A percentile compares a stretch with the other conserved stretches of the same genome.
Evolutionary conservation across 2,329 filamentous ascomycete genomes (phyloP).

Genomic region (Aspergillus sp.): DNA sequence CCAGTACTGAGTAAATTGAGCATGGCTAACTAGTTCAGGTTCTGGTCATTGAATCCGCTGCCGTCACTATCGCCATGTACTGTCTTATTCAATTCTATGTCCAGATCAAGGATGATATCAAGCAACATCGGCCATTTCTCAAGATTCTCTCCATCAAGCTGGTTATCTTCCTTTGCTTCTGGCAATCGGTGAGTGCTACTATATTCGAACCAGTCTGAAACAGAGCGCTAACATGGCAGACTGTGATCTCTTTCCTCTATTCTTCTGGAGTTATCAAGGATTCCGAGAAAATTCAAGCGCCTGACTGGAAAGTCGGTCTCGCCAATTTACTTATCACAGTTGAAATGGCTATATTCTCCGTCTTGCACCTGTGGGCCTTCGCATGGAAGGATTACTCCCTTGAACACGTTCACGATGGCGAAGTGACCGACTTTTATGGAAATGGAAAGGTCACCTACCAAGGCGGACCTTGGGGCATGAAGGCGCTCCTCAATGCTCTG

Average conservation of each 20-base stretch:
- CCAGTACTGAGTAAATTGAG: neutral
- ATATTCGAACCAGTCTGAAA: neutral
- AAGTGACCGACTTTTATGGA: conserved; percentile 35
- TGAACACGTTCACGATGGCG: conserved; percentile 41
- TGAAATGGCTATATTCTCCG: conserved; percentile 75
- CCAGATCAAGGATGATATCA: conserved; percentile 63
- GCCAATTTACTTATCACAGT: conserved; percentile 70
- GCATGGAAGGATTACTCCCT: conserved; percentile 63
- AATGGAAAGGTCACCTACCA: conserved; percentile 49
- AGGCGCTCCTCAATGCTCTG: conserved; percentile 63
- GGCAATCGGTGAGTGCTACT: conserved; percentile 54
- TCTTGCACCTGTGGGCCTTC: conserved; percentile 78
- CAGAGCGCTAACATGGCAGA: conserved; percentile 23
- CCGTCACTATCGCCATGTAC: conserved; percentile 80
- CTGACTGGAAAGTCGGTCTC: conserved; percentile 74
- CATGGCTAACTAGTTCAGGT: conserved; percentile 36
- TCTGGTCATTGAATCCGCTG: conserved; percentile 61
- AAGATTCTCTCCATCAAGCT: conserved; percentile 85
- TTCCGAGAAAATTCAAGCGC: conserved; percentile 56
- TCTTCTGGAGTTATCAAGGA: conserved; percentile 59
- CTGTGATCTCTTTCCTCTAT: conserved; percentile 55
- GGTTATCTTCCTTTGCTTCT: conserved; percentile 86
- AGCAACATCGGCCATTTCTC: conserved; percentile 63
- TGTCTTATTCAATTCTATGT: conserved; percentile 82
- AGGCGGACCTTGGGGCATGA: conserved; percentile 58